Evolutionary conservation across 306 rosid species (phyloP), one percentile per base, ranked within the genome.

Genomic region (Glycine tomentella): DNA sequence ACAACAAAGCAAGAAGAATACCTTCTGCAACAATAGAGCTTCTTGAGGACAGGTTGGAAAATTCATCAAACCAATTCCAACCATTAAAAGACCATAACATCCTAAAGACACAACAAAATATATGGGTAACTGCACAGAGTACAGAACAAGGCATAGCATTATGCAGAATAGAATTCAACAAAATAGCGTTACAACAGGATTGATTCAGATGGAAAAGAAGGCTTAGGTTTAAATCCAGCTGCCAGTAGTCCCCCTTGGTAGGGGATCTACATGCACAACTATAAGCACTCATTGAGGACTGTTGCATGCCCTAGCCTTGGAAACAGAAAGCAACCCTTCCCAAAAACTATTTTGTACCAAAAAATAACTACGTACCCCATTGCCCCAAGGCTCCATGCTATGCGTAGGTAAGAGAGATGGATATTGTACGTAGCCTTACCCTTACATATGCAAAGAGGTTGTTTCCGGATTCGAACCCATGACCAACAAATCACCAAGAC

Each of bases 81-180:
- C 97, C 98, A 94, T 92, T 78, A 94, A 83, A 15, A 92, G 84
- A 77, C 98, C 97, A 44, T 94, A 94, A 87, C 98, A 94, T 85
- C 98, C 98, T 66, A 94, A 90, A 61, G 97, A 85, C 20, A 92
- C 90, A 36, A 94, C 76, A 70, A 92, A 88, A 85, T 92, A 94
- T 75, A 94, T 81, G 10, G 97, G 97, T 64, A 92, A 92, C 94
- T 92, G 93, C 87, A 69, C 62, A 76, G 55, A 79, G 49, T 68
- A 79, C 53, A 46, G 33, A 76, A 79, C 65, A 77, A 44, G 56
- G 69, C 17, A 81, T 10, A 3, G 84, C 82, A 67, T 69, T 42
- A 67, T 38, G 63, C 38, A 77, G 51, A 56, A 65, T 44, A 68
- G 16, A 53, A 36, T 48, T 20, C 62, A 45, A 65, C 61, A 38